A percentile compares a stretch with the other conserved stretches of the same genome.
phyloP scores from a whole-genome alignment of 345 rosid genomes.

The Isatis tinctoria region DNA sequence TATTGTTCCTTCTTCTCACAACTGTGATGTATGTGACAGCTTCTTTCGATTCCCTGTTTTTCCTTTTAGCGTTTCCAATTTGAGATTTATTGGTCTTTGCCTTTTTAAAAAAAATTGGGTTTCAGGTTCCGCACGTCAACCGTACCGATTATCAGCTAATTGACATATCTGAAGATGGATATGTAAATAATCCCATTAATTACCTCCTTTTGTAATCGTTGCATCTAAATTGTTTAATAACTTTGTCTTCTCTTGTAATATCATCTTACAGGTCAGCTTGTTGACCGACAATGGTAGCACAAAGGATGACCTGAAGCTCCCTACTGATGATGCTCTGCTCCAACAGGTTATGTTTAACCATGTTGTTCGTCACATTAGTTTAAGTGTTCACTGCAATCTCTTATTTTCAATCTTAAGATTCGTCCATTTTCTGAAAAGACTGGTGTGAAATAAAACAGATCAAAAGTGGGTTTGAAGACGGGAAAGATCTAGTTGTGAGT shows the following conservation, averaged over 20 bases:
- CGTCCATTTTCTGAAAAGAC: too few species aligned
- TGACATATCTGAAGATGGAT: slow-evolving; percentile 70
- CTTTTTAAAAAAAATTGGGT: background rate
- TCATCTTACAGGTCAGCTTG: slow-evolving; percentile 50
- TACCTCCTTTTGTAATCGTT: background rate
- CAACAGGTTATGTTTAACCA: slow-evolving; percentile 45
- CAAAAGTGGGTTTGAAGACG: slow-evolving; percentile 61
- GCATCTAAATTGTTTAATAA: background rate
- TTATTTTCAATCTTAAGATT: too few species aligned
- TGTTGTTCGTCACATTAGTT: background rate
- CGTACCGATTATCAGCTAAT: slow-evolving; percentile 68
- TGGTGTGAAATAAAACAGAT: slow-evolving; percentile 35
- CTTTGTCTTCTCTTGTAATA: background rate
- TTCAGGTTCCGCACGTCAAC: slow-evolving; percentile 62
- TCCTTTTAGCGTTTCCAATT: background rate
- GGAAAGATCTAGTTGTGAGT: slow-evolving; percentile 65
- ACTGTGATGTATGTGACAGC: slow-evolving; percentile 53
- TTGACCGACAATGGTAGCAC: slow-evolving; percentile 62
- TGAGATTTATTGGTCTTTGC: background rate
- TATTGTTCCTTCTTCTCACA: slow-evolving; percentile 80
- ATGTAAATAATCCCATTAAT: slow-evolving; percentile 28
- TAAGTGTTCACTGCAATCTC: too few species aligned
- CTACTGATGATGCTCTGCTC: slow-evolving; percentile 58
- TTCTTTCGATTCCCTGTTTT: background rate
- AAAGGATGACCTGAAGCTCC: slow-evolving; percentile 74